Evolutionary conservation across 202 grass and related monocot genomes (phyloP).

Genomic region (Schoenoplectus triqueter): DNA sequence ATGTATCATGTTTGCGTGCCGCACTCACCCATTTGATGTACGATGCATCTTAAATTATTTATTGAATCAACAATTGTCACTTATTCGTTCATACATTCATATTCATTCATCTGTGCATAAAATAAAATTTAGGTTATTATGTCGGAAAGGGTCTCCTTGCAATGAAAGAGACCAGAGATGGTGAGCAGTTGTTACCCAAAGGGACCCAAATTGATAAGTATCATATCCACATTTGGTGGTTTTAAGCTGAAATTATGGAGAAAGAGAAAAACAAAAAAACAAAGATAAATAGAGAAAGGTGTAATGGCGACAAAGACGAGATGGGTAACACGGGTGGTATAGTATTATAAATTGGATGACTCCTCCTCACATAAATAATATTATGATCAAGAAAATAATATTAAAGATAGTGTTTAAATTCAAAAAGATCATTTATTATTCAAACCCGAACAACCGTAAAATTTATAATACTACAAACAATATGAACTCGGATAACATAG

Average conservation of each 20-base stretch:
- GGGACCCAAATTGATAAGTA: conserved; percentile 4
- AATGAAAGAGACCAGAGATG: conserved; percentile 23
- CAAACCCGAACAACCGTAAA: too few species aligned
- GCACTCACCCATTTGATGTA: conserved; percentile 15
- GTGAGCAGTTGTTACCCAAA: conserved; percentile 35
- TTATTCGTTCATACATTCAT: not conserved
- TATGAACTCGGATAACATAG: too few species aligned
- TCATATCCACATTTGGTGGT: conserved; percentile 27
- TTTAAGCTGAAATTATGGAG: not conserved
- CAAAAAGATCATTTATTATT: too few species aligned
- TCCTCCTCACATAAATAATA: too few species aligned
- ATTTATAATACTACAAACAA: too few species aligned
- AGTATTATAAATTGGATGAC: too few species aligned
- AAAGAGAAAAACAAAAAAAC: not conserved
- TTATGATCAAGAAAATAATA: too few species aligned
- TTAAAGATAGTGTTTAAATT: too few species aligned
- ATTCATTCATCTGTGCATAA: not conserved
- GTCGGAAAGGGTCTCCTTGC: conserved; percentile 7
- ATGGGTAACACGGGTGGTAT: conserved; percentile 25
- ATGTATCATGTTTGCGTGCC: not conserved
- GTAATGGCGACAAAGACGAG: conserved; percentile 21
- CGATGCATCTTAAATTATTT: not conserved
- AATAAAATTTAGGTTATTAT: conserved; percentile 18
- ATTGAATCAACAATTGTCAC: conserved; percentile 5
- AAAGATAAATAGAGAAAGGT: not conserved